phyloP scores from a whole-genome alignment of 2,329 filamentous ascomycete species.

The Ilyonectria mors-panacis region DNA sequence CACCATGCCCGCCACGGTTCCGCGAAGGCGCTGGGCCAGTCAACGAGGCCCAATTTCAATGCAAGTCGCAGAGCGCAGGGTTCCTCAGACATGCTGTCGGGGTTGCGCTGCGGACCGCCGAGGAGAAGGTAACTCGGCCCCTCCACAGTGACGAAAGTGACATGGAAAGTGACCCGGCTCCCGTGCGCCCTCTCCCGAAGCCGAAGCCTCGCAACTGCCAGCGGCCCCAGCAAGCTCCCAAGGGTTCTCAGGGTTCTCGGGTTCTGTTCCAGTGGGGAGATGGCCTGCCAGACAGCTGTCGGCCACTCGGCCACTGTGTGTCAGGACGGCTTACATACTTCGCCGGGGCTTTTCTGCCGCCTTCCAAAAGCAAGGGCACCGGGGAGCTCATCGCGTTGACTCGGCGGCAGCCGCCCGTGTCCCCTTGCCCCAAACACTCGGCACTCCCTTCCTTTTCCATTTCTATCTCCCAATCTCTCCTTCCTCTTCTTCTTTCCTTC shows the following conservation, averaged over 20 bases:
- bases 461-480: conserved; percentile 28
- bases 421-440: conserved; percentile 36
- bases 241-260: background rate
- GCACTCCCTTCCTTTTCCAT: conserved; percentile 40
- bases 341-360: conserved; percentile 25
- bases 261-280: background rate
- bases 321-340: conserved; percentile 11
- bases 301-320: conserved; percentile 5
- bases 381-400: conserved; percentile 35
- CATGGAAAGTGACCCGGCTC: background rate
- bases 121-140: conserved; percentile 5
- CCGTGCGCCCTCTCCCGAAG: conserved; percentile 22
- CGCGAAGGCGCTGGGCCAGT: conserved; percentile 38
- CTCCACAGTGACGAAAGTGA: conserved; percentile 11
- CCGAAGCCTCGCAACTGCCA: conserved; percentile 20
- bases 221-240: background rate
- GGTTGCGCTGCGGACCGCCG: background rate
- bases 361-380: conserved; percentile 32
- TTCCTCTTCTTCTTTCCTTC: conserved; percentile 20
- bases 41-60: conserved; percentile 40
- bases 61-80: conserved; percentile 8
- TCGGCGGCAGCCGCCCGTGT: conserved; percentile 34
- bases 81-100: background rate
- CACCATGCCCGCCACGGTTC: conserved; percentile 32
- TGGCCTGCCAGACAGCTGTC: conserved; percentile 14